Base-by-base conservation (phyloP, 2,329 filamentous ascomycete species). In the Coniochaeta sp. region DNA sequence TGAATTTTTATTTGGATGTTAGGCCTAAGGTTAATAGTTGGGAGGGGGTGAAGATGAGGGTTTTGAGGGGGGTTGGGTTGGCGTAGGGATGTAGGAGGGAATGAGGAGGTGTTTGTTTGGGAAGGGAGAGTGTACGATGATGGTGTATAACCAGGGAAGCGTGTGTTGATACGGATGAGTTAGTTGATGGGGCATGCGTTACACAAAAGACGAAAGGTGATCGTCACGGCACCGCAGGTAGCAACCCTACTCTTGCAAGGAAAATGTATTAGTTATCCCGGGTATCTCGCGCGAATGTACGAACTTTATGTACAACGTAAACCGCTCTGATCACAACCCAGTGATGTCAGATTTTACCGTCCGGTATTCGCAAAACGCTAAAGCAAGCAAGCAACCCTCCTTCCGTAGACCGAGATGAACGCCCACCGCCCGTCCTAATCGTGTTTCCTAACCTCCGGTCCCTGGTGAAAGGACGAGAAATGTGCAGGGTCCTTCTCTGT, bases 11-110 rank as follows among this genome's bases (percentile, higher is more conserved):
- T 59, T 68, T 87, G 14, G 82, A 87, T 60, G 83, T 87, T 40
- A 71, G 83, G 60, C 84, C 84, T 0, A 87, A 87, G 71, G 63
- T 87, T 57, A 86, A 86, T 61, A 79, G 75, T 1, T 82, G 78
- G 75, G 83, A 87, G 66, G 84, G 83, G 0, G 72, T 83, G 59
- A 85, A 81, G 71, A 87, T 87, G 83, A 74, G 84, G 31, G 73
- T 73, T 0, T 66, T 76, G 63, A 73, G 73, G 30, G 73, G 72
- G 31, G 56, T 75, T 0, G 81, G 79, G 2, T 48, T 84, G 51
- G 71, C 26, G 20, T 48, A 46, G 42, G 24, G 13, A 20, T 22
- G 18, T 6, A 6, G 31, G 31, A 18, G 20, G 20, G 33, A 6
- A 18, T 20, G 33, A 10, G 33, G 35, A 40, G 18, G 12, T 24